Conservation (phyloP, 805 yeast genomes). For the Kazachstania psychrophila region DNA sequence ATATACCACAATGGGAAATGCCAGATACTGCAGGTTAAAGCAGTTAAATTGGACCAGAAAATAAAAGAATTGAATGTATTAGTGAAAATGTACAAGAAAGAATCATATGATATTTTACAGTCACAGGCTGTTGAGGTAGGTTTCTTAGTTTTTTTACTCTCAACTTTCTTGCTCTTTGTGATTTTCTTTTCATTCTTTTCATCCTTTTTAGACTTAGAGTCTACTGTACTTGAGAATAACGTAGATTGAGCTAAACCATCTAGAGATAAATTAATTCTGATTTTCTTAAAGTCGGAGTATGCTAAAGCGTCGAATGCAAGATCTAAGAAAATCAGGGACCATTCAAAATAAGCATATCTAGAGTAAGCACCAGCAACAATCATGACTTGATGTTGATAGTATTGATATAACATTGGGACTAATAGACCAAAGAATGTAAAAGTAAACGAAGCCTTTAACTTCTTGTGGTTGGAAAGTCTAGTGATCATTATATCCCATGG, state of each 20-base stretch:
- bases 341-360: slow-evolving; percentile 86
- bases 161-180: not conserved
- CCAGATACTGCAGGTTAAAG: slow-evolving; percentile 85
- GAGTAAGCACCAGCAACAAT: slow-evolving; percentile 91
- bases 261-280: slow-evolving; percentile 37
- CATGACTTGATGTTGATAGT: slow-evolving; percentile 87
- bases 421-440: slow-evolving; percentile 58
- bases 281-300: slow-evolving; percentile 52
- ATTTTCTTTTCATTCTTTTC: not conserved
- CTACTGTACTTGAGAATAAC: not conserved
- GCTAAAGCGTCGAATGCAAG: slow-evolving; percentile 79
- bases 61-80: slow-evolving; percentile 54
- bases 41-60: slow-evolving; percentile 78
- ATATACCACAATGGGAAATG: slow-evolving; percentile 96
- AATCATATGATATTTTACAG: slow-evolving; percentile 12
- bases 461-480: slow-evolving; percentile 36
- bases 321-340: slow-evolving; percentile 81
- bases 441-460: slow-evolving; percentile 42
- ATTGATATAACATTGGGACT: slow-evolving; percentile 78
- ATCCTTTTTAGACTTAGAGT: not conserved
- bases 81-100: slow-evolving; percentile 29
- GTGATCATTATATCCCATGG: slow-evolving; percentile 80
- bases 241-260: slow-evolving; percentile 3
- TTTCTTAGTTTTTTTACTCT: not conserved
- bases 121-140: not conserved